Evolutionary conservation across 352 stramenopile species (phyloP).

Genomic region (Phytophthora agathidicida): DNA sequence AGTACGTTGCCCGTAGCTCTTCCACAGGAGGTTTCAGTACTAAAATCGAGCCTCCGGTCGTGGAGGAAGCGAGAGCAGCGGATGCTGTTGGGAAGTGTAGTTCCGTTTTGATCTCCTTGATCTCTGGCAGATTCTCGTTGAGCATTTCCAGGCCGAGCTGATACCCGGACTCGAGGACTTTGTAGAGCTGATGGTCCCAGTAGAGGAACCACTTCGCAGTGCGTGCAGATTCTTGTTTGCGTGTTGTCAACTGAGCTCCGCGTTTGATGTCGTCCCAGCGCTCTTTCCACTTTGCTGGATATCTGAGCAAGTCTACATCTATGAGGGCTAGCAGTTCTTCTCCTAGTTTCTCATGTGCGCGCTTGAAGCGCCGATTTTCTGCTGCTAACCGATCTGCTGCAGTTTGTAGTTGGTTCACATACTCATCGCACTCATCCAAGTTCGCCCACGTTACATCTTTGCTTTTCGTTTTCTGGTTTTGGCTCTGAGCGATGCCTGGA

Average conservation of each 20-base stretch:
- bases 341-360: slow-evolving; percentile 83
- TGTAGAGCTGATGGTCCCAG: slow-evolving; percentile 97
- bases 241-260: slow-evolving; percentile 63
- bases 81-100: slow-evolving; percentile 60
- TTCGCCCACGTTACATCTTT: slow-evolving; percentile 92
- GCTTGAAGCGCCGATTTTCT: slow-evolving; percentile 92
- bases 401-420: slow-evolving; percentile 92
- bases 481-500: slow-evolving; percentile 51
- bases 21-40: slow-evolving; percentile 92
- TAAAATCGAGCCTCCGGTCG: slow-evolving; percentile 41
- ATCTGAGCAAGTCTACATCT: slow-evolving; percentile 90
- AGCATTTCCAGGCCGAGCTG: slow-evolving; percentile 94
- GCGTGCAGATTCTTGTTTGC: slow-evolving; percentile 81
- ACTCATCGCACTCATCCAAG: slow-evolving; percentile 91
- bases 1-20: slow-evolving; percentile 94
- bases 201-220: slow-evolving; percentile 92
- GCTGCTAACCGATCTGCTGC: slow-evolving; percentile 86
- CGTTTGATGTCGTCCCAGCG: slow-evolving; percentile 86
- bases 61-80: neutral
- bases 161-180: slow-evolving; percentile 94
- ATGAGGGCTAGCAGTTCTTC: slow-evolving; percentile 86
- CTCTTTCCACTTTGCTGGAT: slow-evolving; percentile 89
- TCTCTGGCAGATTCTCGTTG: slow-evolving; percentile 93
- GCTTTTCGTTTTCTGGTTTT: slow-evolving; percentile 50
- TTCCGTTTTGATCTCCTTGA: slow-evolving; percentile 87